Evolutionary conservation across 768 basidiomycete species (phyloP), one percentile per base, ranked within the genome.

Genomic region (Obba rivulosa): DNA sequence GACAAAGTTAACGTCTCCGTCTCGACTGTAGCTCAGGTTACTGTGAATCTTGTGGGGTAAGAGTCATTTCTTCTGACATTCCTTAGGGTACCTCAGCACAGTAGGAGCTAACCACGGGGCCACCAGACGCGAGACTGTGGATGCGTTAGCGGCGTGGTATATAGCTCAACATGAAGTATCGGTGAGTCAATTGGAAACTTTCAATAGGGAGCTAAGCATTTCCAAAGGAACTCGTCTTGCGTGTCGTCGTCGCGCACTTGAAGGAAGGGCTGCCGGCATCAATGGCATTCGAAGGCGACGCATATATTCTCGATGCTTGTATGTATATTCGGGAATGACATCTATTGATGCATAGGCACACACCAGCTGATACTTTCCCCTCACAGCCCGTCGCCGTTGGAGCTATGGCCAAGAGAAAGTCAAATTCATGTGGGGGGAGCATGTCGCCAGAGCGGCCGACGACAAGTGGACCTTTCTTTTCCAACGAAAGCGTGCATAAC

Each of bases 391-490:
- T 8, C 24, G 24, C 2, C 37, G 31, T 1, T 57, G 57, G 57
- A 17, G n/a, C 2, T 55, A 52, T 41, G 53, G 46, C 13, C 4
- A 51, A 17, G 43, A 55, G 34, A 45, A 45, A n/a, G 43, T 55
- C 8, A 37, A 16, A 7, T 57, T 57, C 42, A 16, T 37, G 31
- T 57, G 53, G 53, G 57, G 57, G 21, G 41, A 50, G 3, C 43
- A 52, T 11, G 20, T 14, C 1, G 16, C 53, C 9, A 18, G 31
- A 5, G 40, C 46, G 1, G 36, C 51, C 21, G 34, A 41, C 17
- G 40, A 52, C 20, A 57, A 57, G 23, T 57, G 57, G 57, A 52
- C 47, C 10, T 55, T 57, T 49, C 3, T 41, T 4, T 57, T 57
- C 35, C 40, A 39, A 17, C 22, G 41, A 22, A 31, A 31, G 28